phyloP scores from a whole-genome alignment of 495 filamentous ascomycete species.

The Xylaria castorea region DNA sequence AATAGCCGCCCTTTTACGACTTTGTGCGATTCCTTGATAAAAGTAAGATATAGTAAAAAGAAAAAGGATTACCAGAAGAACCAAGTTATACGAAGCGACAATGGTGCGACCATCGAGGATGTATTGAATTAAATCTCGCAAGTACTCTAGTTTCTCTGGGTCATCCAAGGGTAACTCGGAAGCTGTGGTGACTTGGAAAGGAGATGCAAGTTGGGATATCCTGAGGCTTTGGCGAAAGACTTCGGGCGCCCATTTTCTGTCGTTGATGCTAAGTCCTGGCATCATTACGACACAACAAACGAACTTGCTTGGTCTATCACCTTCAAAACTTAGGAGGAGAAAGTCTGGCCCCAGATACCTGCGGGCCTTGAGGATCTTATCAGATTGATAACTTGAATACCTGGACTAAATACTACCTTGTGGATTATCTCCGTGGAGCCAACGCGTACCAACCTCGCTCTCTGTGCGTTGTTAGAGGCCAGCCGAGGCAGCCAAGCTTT shows the following conservation, averaged over 20 bases:
- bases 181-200: background rate
- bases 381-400: slow-evolving; percentile 37
- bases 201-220: slow-evolving; percentile 29
- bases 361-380: slow-evolving; percentile 35
- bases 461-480: background rate
- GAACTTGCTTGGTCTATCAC: background rate
- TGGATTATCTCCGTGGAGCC: slow-evolving; percentile 17
- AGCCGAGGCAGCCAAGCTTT: background rate
- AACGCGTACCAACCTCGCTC: slow-evolving; percentile 5
- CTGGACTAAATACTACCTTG: background rate
- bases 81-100: slow-evolving; percentile 45
- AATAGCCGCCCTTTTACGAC: slow-evolving; percentile 33
- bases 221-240: slow-evolving; percentile 35
- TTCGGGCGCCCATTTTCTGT: slow-evolving; percentile 28
- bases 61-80: slow-evolving; percentile 39
- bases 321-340: background rate
- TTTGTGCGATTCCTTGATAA: slow-evolving; percentile 29
- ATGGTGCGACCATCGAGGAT: slow-evolving; percentile 45
- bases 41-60: slow-evolving; percentile 41
- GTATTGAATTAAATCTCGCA: slow-evolving; percentile 40
- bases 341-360: background rate
- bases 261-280: background rate
- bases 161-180: slow-evolving; percentile 17
- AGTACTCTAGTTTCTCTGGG: slow-evolving; percentile 44
- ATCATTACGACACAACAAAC: background rate